phyloP scores from a whole-genome alignment of 768 basidiomycete species.

The Podaxis sp. region DNA sequence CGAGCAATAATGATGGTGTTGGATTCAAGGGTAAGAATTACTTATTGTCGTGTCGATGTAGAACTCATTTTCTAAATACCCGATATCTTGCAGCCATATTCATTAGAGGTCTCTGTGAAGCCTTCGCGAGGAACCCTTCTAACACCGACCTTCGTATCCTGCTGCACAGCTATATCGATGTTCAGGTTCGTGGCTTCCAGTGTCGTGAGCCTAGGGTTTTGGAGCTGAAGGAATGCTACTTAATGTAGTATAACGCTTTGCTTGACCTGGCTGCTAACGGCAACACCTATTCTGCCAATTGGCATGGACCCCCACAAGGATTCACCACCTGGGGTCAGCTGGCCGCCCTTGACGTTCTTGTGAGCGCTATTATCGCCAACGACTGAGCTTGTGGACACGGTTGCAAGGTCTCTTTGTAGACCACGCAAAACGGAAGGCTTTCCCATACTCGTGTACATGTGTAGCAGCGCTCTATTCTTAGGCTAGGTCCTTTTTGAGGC shows the following conservation, averaged over 20 bases:
- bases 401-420: background rate
- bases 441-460: background rate
- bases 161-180: constrained; percentile 45
- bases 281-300: constrained; percentile 38
- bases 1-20: constrained; percentile 39
- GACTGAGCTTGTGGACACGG: constrained; percentile 8
- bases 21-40: constrained; percentile 44
- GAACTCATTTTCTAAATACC: background rate
- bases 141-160: constrained; percentile 34
- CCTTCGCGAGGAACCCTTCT: constrained; percentile 31
- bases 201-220: background rate
- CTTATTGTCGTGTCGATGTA: too few species aligned
- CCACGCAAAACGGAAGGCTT: background rate
- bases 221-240: constrained; percentile 1
- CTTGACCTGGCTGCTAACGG: constrained; percentile 42
- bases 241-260: constrained; percentile 41
- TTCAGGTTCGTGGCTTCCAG: constrained; percentile 33
- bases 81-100: constrained; percentile 26
- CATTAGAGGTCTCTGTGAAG: constrained; percentile 45
- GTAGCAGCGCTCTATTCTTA: background rate
- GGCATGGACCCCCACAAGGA: constrained; percentile 40
- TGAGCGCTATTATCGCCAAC: constrained; percentile 32
- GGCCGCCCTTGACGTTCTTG: constrained; percentile 41
- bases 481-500: background rate
- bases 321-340: constrained; percentile 50